Evolutionary conservation across 805 yeast genomes (phyloP).

Genomic region (Nakazawaea peltata): DNA sequence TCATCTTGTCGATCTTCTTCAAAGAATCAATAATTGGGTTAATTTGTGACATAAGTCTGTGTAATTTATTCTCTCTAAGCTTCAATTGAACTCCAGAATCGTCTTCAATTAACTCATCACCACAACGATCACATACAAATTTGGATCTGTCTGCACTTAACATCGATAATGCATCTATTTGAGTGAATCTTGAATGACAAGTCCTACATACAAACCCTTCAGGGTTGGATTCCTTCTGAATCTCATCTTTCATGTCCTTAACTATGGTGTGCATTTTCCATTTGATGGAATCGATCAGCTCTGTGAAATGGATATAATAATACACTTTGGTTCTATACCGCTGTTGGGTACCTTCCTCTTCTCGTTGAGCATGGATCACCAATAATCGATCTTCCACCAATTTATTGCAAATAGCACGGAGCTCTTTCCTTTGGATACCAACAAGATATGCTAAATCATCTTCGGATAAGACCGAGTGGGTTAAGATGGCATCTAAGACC

Average conservation of each 20-base stretch:
- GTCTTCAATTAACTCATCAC: conserved; percentile 72
- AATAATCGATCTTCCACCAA: conserved; percentile 79
- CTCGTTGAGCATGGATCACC: conserved; percentile 64
- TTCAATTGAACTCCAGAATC: conserved; percentile 79
- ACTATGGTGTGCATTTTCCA: conserved; percentile 94
- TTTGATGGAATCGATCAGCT: conserved; percentile 90
- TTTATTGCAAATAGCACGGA: conserved; percentile 73
- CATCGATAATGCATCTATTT: conserved; percentile 80
- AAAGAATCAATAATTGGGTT: conserved; percentile 81
- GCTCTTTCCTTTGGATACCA: conserved; percentile 79
- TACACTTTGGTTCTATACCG: conserved; percentile 71
- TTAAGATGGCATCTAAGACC: conserved; percentile 77
- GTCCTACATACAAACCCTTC: conserved; percentile 90
- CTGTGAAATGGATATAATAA: conserved; percentile 82
- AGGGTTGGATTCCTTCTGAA: conserved; percentile 79
- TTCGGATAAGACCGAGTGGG: conserved; percentile 86
- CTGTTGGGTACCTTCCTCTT: conserved; percentile 52
- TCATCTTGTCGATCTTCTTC: conserved; percentile 73
- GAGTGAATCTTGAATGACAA: conserved; percentile 74
- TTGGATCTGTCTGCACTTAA: conserved; percentile 73
- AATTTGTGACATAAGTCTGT: conserved; percentile 78
- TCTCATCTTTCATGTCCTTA: conserved; percentile 67
- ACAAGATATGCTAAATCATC: conserved; percentile 80
- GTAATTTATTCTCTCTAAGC: conserved; percentile 73
- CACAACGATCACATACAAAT: conserved; percentile 82